phyloP scores from a whole-genome alignment of 495 filamentous ascomycete species.

The Hypoxylon subgilvum region DNA sequence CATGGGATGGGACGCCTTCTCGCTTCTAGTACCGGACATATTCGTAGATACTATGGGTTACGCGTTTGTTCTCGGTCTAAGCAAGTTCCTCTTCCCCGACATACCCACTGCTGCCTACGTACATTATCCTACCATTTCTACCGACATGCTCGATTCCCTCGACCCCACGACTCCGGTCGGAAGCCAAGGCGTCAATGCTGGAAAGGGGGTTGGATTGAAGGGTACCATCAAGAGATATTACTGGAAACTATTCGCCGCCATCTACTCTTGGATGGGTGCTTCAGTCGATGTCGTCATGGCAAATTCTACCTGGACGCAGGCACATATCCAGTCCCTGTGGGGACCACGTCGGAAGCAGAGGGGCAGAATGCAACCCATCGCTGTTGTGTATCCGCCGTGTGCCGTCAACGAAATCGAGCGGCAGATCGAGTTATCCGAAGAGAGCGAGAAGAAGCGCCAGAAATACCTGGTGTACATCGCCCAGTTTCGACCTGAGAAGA shows the following conservation, averaged over 20 bases:
- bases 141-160: constrained; percentile 91
- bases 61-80: constrained; percentile 83
- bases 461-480: constrained; percentile 86
- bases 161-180: constrained; percentile 62
- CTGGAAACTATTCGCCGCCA: constrained; percentile 81
- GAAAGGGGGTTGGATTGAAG: constrained; percentile 70
- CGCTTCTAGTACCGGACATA: constrained; percentile 86
- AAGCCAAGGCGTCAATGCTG: constrained; percentile 81
- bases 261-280: constrained; percentile 81
- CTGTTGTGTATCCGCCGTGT: constrained; percentile 88
- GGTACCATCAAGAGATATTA: constrained; percentile 76
- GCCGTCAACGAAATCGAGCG: constrained; percentile 81
- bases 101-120: constrained; percentile 93
- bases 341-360: constrained; percentile 58
- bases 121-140: constrained; percentile 97
- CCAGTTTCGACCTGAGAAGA: constrained; percentile 97
- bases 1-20: constrained; percentile 92
- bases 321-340: constrained; percentile 84
- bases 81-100: constrained; percentile 77
- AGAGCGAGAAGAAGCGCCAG: constrained; percentile 69
- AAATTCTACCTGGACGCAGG: constrained; percentile 92
- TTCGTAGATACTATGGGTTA: constrained; percentile 99
- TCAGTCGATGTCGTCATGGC: constrained; percentile 93
- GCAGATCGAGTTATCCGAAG: constrained; percentile 68
- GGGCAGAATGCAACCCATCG: constrained; percentile 53